Conservation (phyloP, 2,329 filamentous ascomycete genomes). For the Beauveria sp. region DNA sequence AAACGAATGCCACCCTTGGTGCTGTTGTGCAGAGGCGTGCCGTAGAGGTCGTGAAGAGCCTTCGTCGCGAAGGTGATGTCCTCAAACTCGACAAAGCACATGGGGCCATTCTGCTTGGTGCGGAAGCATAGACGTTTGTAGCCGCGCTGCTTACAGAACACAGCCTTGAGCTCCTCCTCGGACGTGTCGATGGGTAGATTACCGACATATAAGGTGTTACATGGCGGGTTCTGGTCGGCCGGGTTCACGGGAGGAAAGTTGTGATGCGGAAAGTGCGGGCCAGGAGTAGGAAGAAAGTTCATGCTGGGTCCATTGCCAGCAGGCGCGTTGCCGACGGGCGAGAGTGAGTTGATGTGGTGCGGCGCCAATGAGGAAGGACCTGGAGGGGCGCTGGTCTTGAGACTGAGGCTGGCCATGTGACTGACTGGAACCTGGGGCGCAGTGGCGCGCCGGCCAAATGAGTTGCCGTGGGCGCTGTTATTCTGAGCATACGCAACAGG, state of each 20-base stretch:
- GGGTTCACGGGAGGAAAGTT: slow-evolving; percentile 84
- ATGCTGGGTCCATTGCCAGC: slow-evolving; percentile 16
- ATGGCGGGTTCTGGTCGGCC: slow-evolving; percentile 92
- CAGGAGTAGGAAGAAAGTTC: slow-evolving; percentile 27
- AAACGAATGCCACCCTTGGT: slow-evolving; percentile 90
- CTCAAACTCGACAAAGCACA: slow-evolving; percentile 99
- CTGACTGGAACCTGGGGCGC: slow-evolving; percentile 63
- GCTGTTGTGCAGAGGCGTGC: slow-evolving; percentile 79
- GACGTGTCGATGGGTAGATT: slow-evolving; percentile 89
- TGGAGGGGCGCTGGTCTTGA: slow-evolving; percentile 53
- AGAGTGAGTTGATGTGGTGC: slow-evolving; percentile 42
- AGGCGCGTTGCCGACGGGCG: slow-evolving; percentile 39
- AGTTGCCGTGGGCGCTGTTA: slow-evolving; percentile 17
- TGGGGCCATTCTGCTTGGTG: slow-evolving; percentile 89
- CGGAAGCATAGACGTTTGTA: slow-evolving; percentile 95
- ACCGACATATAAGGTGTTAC: slow-evolving; percentile 97
- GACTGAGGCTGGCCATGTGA: slow-evolving; percentile 61
- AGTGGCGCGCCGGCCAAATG: slow-evolving; percentile 55
- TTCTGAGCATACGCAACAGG: slow-evolving; percentile 66
- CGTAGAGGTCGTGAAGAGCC: slow-evolving; percentile 82
- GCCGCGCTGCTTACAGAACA: slow-evolving; percentile 88
- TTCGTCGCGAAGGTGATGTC: slow-evolving; percentile 89
- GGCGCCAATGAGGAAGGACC: slow-evolving; percentile 46
- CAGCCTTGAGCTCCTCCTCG: slow-evolving; percentile 87
- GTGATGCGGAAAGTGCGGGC: slow-evolving; percentile 50